phyloP scores from a whole-genome alignment of 352 stramenopile species.

The Phytophthora cactorum region DNA sequence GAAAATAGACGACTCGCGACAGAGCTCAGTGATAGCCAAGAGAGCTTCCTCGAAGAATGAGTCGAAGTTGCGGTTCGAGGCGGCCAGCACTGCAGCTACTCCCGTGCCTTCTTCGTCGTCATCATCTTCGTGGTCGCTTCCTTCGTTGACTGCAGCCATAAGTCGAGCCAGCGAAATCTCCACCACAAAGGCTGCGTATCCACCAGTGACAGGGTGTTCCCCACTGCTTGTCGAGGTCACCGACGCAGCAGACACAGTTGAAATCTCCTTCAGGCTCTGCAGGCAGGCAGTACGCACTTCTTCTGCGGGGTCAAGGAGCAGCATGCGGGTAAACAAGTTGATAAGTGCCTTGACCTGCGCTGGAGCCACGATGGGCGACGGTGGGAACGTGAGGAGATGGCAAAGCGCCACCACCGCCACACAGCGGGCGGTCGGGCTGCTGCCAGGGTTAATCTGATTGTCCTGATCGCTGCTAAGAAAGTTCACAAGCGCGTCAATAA shows the following conservation, averaged over 20 bases:
- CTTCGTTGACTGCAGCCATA: constrained; percentile 58
- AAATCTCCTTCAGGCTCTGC: constrained; percentile 72
- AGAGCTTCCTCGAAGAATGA: constrained; percentile 77
- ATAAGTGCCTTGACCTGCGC: constrained; percentile 73
- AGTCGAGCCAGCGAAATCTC: constrained; percentile 77
- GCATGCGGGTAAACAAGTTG: constrained; percentile 73
- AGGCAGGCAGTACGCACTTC: constrained; percentile 77
- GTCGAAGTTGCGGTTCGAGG: constrained; percentile 61
- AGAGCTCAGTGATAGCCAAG: constrained; percentile 77
- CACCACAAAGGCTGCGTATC: constrained; percentile 76
- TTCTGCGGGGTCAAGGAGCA: constrained; percentile 67
- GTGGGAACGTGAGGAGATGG: constrained; percentile 80
- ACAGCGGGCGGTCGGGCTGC: constrained; percentile 59
- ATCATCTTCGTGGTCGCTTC: constrained; percentile 39
- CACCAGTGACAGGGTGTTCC: constrained; percentile 41
- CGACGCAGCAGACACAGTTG: constrained; percentile 53
- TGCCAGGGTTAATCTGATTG: constrained; percentile 22
- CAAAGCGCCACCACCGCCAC: constrained; percentile 72
- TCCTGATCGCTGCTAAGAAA: constrained; percentile 56
- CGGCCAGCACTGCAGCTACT: constrained; percentile 48
- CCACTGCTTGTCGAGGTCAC: constrained; percentile 13
- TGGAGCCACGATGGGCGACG: constrained; percentile 74
- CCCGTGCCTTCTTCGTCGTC: constrained; percentile 32
- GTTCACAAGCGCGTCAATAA: constrained; percentile 66
- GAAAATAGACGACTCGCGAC: constrained; percentile 78